These are phyloP conservation scores for Tulasnella sp. DNA, from an alignment of 768 basidiomycete genomes.

Conservation along the genomic window DNA sequence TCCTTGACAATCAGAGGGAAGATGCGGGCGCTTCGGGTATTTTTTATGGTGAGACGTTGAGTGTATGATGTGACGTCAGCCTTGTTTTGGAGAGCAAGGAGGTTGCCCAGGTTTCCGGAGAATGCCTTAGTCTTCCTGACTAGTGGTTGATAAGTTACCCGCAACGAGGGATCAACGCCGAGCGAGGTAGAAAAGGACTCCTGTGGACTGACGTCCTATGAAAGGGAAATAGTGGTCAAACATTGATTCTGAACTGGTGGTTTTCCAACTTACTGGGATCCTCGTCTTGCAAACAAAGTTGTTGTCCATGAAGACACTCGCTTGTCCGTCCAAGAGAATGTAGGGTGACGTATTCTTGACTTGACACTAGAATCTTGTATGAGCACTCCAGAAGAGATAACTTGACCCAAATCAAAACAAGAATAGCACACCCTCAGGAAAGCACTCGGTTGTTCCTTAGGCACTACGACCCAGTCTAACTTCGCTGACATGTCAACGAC, in stretches of 20 bases:
- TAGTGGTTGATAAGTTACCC: conserved; percentile 18
- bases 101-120: background rate
- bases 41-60: conserved; percentile 19
- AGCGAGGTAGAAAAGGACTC: conserved; percentile 20
- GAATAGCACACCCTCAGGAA: conserved; percentile 13
- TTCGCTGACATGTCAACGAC: conserved; percentile 17
- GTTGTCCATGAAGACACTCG: conserved; percentile 19
- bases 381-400: too few relatives aligned
- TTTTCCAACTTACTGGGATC: conserved; percentile 8
- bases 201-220: conserved; percentile 13
- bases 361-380: conserved; percentile 12
- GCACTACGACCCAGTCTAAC: conserved; percentile 20
- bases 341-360: conserved; percentile 17
- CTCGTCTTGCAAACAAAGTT: conserved; percentile 20
- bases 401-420: background rate
- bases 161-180: conserved; percentile 18
- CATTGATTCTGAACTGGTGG: background rate
- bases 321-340: conserved; percentile 11
- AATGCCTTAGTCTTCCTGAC: conserved; percentile 3
- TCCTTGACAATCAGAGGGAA: conserved; percentile 11
- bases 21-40: conserved; percentile 12
- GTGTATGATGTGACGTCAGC: conserved; percentile 11
- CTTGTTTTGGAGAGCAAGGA: conserved; percentile 10
- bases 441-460: conserved; percentile 14
- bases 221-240: background rate